Conservation (phyloP, 306 rosid species). For the Ochetophila trinervis region DNA sequence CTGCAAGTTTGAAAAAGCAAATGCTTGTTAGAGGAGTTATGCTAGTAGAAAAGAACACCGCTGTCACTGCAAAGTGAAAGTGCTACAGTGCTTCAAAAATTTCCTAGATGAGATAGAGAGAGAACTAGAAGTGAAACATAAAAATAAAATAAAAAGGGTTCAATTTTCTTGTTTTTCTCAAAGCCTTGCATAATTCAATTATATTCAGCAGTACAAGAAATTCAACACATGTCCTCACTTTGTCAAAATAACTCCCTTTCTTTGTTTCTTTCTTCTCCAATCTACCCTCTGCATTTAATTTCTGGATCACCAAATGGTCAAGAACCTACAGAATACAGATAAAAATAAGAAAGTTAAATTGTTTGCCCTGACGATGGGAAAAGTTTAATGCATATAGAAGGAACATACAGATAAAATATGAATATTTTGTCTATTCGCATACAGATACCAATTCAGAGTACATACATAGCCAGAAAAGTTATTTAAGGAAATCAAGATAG, state of each 20-base stretch:
- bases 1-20: constrained; percentile 41
- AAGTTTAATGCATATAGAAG: neutral
- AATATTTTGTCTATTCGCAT: neutral
- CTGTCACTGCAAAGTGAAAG: neutral
- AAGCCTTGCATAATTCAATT: neutral
- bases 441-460: neutral
- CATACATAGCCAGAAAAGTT: neutral
- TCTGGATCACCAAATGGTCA: constrained; percentile 99
- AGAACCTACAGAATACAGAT: constrained; percentile 67
- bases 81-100: neutral
- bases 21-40: neutral
- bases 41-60: neutral
- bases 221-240: constrained; percentile 54
- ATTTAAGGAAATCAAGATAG: neutral
- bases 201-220: constrained; percentile 12
- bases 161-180: neutral
- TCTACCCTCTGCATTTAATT: constrained; percentile 95
- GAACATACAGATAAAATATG: neutral
- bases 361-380: neutral
- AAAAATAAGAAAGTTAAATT: constrained; percentile 22
- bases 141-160: neutral
- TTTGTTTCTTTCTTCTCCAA: constrained; percentile 96
- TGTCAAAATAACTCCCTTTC: constrained; percentile 84
- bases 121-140: neutral
- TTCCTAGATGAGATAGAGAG: neutral